Conservation (phyloP, 768 basidiomycete genomes). For the Serendipita indica region DNA sequence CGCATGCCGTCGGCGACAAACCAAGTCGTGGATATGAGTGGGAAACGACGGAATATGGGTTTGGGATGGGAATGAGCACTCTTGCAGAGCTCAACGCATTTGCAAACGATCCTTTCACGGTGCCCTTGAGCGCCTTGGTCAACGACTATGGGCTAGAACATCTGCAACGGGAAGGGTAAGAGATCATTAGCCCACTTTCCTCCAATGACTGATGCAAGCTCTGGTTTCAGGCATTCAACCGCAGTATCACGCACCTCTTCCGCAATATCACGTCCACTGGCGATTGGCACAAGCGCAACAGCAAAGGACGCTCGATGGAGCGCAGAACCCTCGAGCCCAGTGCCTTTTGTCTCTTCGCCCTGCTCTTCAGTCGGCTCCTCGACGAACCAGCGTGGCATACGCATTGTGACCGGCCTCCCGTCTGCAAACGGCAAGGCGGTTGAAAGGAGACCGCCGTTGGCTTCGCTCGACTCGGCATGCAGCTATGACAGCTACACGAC, state of each 20-base stretch:
- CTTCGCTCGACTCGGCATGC: neutral
- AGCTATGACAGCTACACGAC: slow-evolving; percentile 8
- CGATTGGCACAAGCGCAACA: neutral
- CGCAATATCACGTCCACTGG: neutral
- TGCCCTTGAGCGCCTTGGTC: neutral
- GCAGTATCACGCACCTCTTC: no score
- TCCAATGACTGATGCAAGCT: neutral
- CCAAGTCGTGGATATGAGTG: neutral
- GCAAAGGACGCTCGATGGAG: neutral
- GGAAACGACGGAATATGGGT: neutral
- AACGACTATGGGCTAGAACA: neutral
- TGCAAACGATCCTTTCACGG: neutral
- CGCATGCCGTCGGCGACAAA: neutral
- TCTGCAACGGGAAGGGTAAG: neutral
- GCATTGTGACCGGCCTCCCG: neutral
- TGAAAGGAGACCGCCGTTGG: neutral
- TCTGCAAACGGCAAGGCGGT: neutral
- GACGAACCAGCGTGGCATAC: neutral
- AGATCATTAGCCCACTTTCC: neutral
- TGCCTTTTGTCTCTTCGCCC: neutral
- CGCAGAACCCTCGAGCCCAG: neutral
- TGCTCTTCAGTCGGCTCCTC: neutral
- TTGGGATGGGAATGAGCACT: neutral
- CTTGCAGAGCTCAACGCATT: neutral
- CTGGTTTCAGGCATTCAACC: neutral